Evolutionary conservation across 2,329 filamentous ascomycete genomes (phyloP), one percentile per base, ranked within the genome.

Genomic region (Neofusicoccum sp.): DNA sequence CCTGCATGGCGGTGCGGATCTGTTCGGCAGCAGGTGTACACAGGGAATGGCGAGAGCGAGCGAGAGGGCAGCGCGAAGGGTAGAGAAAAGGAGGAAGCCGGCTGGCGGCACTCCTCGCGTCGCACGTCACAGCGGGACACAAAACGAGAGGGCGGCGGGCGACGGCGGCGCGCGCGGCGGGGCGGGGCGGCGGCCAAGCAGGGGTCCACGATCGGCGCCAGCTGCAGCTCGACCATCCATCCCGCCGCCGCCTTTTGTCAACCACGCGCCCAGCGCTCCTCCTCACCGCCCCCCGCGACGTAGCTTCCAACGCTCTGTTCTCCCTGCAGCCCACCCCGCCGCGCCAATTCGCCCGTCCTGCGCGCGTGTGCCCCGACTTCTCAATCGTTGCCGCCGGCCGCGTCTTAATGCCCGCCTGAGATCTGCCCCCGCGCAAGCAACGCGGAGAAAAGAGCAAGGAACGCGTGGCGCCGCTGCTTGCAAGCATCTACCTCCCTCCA

Each of bases 1-100:
- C 87, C 74, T 90, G 90, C 85, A 93, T 85, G 36, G 47, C 33
- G 47, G 31, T 4, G 14, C 22, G 33, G 8, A 5, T 34, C n/a
- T 22, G 31, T 4, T 28, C 14, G 3, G 29, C 52, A 4, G 39
- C 37, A 36, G 22, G 22, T 1, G 22, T 22, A 41, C 16, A 54
- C 22, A 33, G 14, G 7, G n/a, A 28, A 44, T 28, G 1, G 36
- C 2, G 29, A 9, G 12, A 44, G 37, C 22, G 52, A 56, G 22
- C 28, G 14, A 34, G 39, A 43, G 39, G 22, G 22, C 22, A 22
- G 22, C 22, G 22, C 28, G 39, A 44, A 37, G 31, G 36, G 52
- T 1, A 11, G 28, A 29, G 16, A 43, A 36, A 45, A 58, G 29
- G 45, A 58, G 36, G 54, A 7, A 12, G 36, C 9, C 31, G n/a